Evolutionary conservation across 2,329 filamentous ascomycete genomes (phyloP).

Genomic region (Penicillium sp.): DNA sequence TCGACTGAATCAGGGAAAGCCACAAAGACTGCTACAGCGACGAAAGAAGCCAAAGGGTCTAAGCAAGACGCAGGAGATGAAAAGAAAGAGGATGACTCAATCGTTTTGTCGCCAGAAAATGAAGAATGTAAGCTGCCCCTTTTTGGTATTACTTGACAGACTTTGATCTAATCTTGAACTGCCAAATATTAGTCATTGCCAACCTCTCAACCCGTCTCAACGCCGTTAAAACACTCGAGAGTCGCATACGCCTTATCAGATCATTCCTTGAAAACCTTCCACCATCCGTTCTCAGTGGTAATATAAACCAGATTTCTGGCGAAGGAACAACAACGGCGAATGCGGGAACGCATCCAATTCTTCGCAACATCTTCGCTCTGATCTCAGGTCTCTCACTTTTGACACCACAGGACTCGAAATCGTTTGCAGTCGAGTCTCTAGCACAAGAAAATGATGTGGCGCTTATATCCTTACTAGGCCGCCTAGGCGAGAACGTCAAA

Average conservation of each 20-base stretch:
- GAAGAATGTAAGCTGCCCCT: slow-evolving; percentile 53
- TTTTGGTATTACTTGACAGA: neutral
- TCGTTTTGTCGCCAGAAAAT: slow-evolving; percentile 54
- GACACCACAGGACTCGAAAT: slow-evolving; percentile 62
- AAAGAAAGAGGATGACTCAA: slow-evolving; percentile 23
- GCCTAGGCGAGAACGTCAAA: slow-evolving; percentile 68
- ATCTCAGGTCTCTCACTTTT: slow-evolving; percentile 79
- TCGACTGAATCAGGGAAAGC: slow-evolving; percentile 15
- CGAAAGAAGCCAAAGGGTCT: slow-evolving; percentile 33
- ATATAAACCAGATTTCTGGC: slow-evolving; percentile 25
- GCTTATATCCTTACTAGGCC: slow-evolving; percentile 70
- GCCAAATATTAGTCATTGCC: slow-evolving; percentile 49
- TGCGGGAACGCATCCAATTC: slow-evolving; percentile 59
- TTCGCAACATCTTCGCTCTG: slow-evolving; percentile 84
- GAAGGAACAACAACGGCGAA: slow-evolving; percentile 31
- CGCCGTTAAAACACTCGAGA: slow-evolving; percentile 87
- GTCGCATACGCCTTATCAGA: slow-evolving; percentile 66
- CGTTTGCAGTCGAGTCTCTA: slow-evolving; percentile 66
- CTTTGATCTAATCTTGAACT: slow-evolving; percentile 8
- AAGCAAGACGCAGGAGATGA: slow-evolving; percentile 25
- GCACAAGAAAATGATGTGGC: slow-evolving; percentile 81
- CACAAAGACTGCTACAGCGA: slow-evolving; percentile 25
- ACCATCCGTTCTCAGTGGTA: slow-evolving; percentile 57
- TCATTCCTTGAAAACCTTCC: slow-evolving; percentile 74
- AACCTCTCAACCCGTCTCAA: slow-evolving; percentile 82